Conservation (phyloP, 305 asterid genomes). For the Fraxinus greggii region DNA sequence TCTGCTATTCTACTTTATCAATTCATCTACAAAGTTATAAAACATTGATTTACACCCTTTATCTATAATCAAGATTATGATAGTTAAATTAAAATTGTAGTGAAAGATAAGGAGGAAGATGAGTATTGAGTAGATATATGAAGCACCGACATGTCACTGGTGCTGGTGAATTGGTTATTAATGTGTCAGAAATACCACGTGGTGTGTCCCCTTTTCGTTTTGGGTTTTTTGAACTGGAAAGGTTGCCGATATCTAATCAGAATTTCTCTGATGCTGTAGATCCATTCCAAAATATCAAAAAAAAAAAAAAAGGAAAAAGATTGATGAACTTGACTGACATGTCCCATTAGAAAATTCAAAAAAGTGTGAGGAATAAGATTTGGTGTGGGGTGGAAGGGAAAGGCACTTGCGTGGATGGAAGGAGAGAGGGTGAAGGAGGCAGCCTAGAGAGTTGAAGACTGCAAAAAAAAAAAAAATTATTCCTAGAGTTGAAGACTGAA, state of each 20-base stretch:
- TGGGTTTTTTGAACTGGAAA: neutral
- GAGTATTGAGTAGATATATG: neutral
- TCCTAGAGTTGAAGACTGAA: too few species aligned
- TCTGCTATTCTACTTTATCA: neutral
- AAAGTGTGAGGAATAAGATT: neutral
- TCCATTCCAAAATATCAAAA: neutral
- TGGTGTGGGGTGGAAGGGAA: neutral
- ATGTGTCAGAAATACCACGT: neutral
- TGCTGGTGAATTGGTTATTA: neutral
- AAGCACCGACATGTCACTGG: neutral
- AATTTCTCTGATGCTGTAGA: neutral
- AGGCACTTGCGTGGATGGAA: neutral
- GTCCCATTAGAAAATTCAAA: neutral
- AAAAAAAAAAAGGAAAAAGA: neutral
- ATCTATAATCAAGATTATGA: neutral
- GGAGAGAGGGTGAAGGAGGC: neutral
- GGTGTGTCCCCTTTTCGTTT: neutral
- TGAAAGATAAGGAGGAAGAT: neutral
- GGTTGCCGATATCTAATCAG: neutral
- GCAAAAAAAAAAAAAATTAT: neutral
- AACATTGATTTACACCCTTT: neutral
- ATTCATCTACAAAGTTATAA: neutral
- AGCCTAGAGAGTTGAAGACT: neutral
- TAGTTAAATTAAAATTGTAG: neutral
- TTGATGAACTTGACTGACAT: neutral